Conservation (phyloP, 495 filamentous ascomycete species). For the Xylaria castorea region DNA sequence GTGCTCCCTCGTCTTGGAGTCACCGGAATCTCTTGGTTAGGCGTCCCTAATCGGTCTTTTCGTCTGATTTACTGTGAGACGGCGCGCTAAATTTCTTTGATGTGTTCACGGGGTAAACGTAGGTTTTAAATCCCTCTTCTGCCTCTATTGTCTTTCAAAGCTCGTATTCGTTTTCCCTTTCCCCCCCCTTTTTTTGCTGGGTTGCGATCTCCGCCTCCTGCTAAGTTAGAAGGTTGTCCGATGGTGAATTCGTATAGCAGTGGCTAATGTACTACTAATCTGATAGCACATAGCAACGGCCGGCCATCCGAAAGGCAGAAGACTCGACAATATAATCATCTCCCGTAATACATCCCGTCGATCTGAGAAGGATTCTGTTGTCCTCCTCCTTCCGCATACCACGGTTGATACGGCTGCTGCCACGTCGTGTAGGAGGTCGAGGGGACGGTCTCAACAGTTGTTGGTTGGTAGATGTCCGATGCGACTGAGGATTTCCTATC, state of each 20-base stretch:
- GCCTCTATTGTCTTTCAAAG: neutral
- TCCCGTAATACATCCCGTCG: constrained; percentile 43
- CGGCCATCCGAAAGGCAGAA: neutral
- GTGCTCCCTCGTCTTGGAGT: neutral
- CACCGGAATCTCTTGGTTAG: neutral
- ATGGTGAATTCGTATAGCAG: neutral
- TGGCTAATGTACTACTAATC: neutral
- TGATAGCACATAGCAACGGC: neutral
- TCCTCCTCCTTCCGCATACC: constrained; percentile 49
- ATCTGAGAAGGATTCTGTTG: constrained; percentile 37
- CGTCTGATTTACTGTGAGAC: neutral
- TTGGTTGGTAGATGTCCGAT: constrained; percentile 48
- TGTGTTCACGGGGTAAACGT: neutral
- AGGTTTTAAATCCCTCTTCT: neutral
- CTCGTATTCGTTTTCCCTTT: neutral
- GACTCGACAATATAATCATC: constrained; percentile 26
- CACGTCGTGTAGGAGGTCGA: constrained; percentile 49
- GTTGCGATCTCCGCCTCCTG: neutral
- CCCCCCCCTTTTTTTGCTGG: neutral
- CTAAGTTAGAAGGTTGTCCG: neutral
- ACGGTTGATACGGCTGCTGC: constrained; percentile 53
- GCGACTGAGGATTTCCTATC: constrained; percentile 43
- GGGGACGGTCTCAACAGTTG: constrained; percentile 48
- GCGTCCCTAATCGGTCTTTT: neutral
- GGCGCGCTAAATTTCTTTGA: no score